A percentile compares a stretch with the other conserved stretches of the same genome.
Evolutionary conservation across 805 yeast genomes (phyloP).

Genomic region (Lachancea fermentati): DNA sequence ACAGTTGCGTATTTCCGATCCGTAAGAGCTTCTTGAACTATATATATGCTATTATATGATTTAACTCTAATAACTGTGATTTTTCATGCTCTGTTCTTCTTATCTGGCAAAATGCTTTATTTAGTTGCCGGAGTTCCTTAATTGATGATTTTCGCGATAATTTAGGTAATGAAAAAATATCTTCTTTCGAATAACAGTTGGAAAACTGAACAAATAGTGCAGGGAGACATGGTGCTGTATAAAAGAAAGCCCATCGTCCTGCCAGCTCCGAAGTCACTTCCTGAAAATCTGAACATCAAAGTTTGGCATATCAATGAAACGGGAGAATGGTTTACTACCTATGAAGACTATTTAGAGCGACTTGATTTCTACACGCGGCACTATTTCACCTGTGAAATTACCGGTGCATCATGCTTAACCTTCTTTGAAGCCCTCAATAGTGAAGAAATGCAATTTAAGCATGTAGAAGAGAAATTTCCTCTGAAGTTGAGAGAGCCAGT

Average conservation of each 20-base stretch:
- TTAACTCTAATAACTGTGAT: too few relatives aligned
- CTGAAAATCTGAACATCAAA: constrained; percentile 48
- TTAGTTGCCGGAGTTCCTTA: background rate
- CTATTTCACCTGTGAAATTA: constrained; percentile 91
- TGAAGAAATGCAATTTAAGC: constrained; percentile 57
- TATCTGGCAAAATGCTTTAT: too few relatives aligned
- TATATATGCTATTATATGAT: too few relatives aligned
- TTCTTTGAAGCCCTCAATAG: constrained; percentile 82
- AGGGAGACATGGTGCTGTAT: constrained; percentile 56
- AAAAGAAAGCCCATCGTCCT: constrained; percentile 66
- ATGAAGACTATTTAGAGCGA: constrained; percentile 68
- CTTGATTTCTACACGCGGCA: constrained; percentile 67
- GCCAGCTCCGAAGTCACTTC: constrained; percentile 52
- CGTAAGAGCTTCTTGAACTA: too few relatives aligned
- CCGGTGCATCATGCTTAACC: constrained; percentile 88
- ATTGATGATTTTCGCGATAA: background rate
- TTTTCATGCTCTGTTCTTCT: too few relatives aligned
- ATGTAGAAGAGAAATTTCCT: constrained; percentile 79
- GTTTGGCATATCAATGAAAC: constrained; percentile 84
- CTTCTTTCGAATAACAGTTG: background rate
- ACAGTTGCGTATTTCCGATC: too few relatives aligned
- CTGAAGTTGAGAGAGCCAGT: constrained; percentile 90
- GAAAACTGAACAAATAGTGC: background rate
- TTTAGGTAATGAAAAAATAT: background rate
- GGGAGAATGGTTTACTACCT: constrained; percentile 77